Evolutionary conservation across 2,329 filamentous ascomycete species (phyloP).

Genomic region (Fusarium xyrophilum): DNA sequence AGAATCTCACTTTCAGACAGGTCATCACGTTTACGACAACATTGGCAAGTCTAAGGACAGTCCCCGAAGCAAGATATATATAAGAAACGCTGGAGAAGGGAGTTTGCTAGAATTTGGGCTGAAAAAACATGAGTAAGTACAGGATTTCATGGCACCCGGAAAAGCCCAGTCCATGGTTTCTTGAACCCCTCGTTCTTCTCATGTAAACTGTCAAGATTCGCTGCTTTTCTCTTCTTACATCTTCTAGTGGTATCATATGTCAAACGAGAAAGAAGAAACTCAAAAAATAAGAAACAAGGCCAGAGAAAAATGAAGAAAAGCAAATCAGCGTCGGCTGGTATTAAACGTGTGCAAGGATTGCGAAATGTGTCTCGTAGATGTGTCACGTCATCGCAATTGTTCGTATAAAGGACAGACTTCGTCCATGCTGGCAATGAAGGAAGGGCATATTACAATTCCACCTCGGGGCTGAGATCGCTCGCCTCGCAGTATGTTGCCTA

Average conservation of each 20-base stretch:
- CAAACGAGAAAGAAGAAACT: slow-evolving; percentile 28
- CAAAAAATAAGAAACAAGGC: slow-evolving; percentile 25
- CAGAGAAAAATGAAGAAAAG: slow-evolving; percentile 36
- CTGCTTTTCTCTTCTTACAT: slow-evolving; percentile 38
- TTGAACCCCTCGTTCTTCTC: slow-evolving; percentile 19
- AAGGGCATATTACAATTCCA: slow-evolving; percentile 13
- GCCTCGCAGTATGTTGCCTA: slow-evolving; percentile 9
- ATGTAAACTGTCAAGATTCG: slow-evolving; percentile 30
- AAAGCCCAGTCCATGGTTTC: slow-evolving; percentile 9
- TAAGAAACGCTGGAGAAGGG: slow-evolving; percentile 1
- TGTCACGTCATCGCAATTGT: slow-evolving; percentile 23
- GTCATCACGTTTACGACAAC: neutral
- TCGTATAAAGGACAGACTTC: slow-evolving; percentile 25
- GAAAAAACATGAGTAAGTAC: slow-evolving; percentile 34
- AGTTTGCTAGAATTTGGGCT: slow-evolving; percentile 10
- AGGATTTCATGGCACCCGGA: slow-evolving; percentile 19
- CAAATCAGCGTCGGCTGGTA: slow-evolving; percentile 36
- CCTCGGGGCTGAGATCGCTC: neutral
- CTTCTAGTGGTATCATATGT: slow-evolving; percentile 45
- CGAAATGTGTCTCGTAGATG: slow-evolving; percentile 36
- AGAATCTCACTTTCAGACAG: neutral
- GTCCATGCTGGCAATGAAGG: slow-evolving; percentile 9
- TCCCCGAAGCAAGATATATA: slow-evolving; percentile 2
- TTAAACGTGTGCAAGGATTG: slow-evolving; percentile 36
- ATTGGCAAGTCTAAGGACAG: neutral